Evolutionary conservation across 148 eudicot genomes (phyloP), one percentile per base, ranked within the genome.

Genomic region (Vaccinium macrocarpon): DNA sequence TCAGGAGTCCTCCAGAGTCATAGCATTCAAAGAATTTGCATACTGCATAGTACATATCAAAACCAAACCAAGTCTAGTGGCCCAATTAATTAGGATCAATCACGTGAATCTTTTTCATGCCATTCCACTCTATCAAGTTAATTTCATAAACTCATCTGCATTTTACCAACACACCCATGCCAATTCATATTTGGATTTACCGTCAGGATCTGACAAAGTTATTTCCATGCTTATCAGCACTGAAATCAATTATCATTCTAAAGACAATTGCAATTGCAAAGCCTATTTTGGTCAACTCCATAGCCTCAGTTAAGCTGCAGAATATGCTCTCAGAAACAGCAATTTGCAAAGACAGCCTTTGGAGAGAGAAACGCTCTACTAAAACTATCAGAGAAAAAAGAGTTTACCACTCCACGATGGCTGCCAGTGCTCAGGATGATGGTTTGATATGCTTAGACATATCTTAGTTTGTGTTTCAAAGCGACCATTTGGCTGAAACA

Each of bases 371-470:
- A 57, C 27, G 25, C 46, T 56, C 5, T 25, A 74, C 52, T 1
- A 50, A 27, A 62, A 55, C 10, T 14, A 19, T 23, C 14, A 19
- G 61, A 21, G 32, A 32, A 78, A 49, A 62, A 14, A 48, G 35
- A 29, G 62, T 84, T 90, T 89, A 97, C 99, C 99, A 86, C 99
- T 95, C 99, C 99, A 97, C 55, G 99, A 97, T 81, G 99, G 99
- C 87, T 97, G 99, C 99, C 99, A 97, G 79, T 97, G 99, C 93
- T 97, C 99, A n/a, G 99, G 99, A 88, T 97, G 99, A 89, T 97
- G 98, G 88, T 97, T 97, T 66, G 99, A 97, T 82, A 97, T 97
- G 89, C 99, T 97, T 81, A 97, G 86, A 87, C 99, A 97, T 77
- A 97, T 97, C 91, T 97, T 97, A 18, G 99, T 95, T 84, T 97